Evolutionary conservation across 768 basidiomycete species (phyloP).

Genomic region (Ramaria sp.): DNA sequence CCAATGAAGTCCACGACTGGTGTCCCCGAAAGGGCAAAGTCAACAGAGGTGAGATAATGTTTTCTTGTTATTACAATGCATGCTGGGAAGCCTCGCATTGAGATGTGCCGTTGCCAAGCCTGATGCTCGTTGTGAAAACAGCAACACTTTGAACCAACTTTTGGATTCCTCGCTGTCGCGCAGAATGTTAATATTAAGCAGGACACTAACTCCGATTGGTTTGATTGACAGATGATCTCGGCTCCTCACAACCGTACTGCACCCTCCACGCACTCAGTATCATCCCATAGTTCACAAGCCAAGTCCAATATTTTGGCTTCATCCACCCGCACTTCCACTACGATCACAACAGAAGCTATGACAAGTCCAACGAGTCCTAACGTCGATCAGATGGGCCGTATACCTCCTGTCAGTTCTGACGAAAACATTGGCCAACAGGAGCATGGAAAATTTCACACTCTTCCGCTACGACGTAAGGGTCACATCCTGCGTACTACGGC

Average conservation of each 20-base stretch:
- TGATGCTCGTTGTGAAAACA: too few species aligned
- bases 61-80: too few species aligned
- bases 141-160: too few species aligned
- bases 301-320: background rate
- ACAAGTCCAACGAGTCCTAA: background rate
- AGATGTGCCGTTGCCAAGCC: too few species aligned
- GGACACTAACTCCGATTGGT: background rate
- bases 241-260: background rate
- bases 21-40: too few species aligned
- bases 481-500: conserved; percentile 7
- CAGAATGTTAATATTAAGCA: too few species aligned
- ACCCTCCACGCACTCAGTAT: background rate
- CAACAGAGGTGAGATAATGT: too few species aligned
- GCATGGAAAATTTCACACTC: conserved; percentile 1
- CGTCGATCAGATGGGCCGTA: background rate
- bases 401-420: background rate
- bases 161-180: too few species aligned
- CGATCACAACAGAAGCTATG: background rate
- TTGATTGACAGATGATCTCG: background rate
- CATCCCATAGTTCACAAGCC: background rate
- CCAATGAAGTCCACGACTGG: too few species aligned
- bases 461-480: conserved; percentile 5
- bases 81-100: too few species aligned
- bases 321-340: background rate
- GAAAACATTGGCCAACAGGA: background rate